Base-by-base conservation (phyloP, 2,329 filamentous ascomycete species). In the Cladosporium austrohemisphaericum region DNA sequence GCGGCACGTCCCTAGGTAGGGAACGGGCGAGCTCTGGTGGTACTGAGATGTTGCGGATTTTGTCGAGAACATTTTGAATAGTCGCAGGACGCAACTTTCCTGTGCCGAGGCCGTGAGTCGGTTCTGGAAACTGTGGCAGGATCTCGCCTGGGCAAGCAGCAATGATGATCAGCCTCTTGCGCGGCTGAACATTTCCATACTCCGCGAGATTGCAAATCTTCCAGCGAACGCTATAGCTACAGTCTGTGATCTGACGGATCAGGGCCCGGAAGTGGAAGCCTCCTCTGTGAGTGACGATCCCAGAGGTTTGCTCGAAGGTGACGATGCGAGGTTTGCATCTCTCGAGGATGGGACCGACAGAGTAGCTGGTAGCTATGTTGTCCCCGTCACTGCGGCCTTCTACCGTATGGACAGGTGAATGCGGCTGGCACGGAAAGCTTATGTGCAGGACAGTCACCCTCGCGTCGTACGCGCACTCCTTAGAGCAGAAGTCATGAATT, bases 281-380 rank as follows among this genome's bases (percentile, higher is more conserved):
- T 48, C 84, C 81, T 3, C 43, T 19, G 0, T 76, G 67, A 0
- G 46, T 48, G 1, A 78, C 65, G 1, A 94, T 75, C 0, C 87
- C 88, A 45, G 80, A 83, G 0, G 88, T 91, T 60, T 95, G 85
- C 58, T 95, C 89, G 1, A 94, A 70, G 0, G 88, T 94, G 1
- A 88, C 77, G 0, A 93, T 61, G 0, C 88, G 76, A 4, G 89
- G 88, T 0, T 75, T 77, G 0, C 77, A 64, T 28, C 76, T 76
- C 4, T 75, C 66, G 1, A 92, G 68, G 0, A 90, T 65, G 3
- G 76, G 65, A 1, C 72, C 68, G 0, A 76, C 63, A 0, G 68
- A 68, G 35, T 76, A 75, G 0, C 77, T 66, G 0, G 75, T 70
- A 1, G 81, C 80, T 0, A 79, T 81, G 56, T 94, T 93, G 0